Evolutionary conservation across 2,329 filamentous ascomycete species (phyloP), one percentile per base, ranked within the genome.

Genomic region (Beauveria bassiana): DNA sequence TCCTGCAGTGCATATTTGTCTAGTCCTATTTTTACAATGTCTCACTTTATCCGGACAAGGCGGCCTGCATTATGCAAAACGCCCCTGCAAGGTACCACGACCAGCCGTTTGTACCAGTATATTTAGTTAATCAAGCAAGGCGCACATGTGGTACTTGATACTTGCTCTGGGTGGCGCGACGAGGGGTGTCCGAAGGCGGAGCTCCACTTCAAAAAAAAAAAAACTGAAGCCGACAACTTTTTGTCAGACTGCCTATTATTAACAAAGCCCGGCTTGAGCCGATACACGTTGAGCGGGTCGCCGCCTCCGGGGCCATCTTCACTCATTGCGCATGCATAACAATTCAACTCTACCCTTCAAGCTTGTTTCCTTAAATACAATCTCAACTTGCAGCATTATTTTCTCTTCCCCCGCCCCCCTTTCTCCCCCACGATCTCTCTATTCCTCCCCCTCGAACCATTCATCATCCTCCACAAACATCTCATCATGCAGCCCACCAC

Each of bases 401-500:
- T 3, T 34, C 31, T 34, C 31, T 34, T 34, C 10, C 31, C 31
- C 31, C 31, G 3, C 10, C 31, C 31, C 31, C 53, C 28, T 6
- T 24, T 18, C 10, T 16, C 8, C 51, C 20, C 14, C 34, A 4
- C 49, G 16, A 10, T 34, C 28, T n/a, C 40, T 16, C 18, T 8
- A 16, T 10, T 18, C 40, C 10, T 24, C 16, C 51, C 14, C 8
- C 34, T 9, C 49, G 16, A 12, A 22, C 28, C 18, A 49, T 16
- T 8, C 5, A 14, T 8, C 5, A 14, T n/a, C 47, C 4, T 22
- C 50, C 5, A 3, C 28, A 5, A 16, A 42, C 5, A 57, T 26
- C 8, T 18, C 31, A 16, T 20, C 22, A 66, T 70, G 61, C 51
- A 62, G 34, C 51, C 63, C 31, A 52, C 61, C 42, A 68, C 65